These are phyloP conservation scores for Arthrobotrys musiformis DNA, from an alignment of 2,329 filamentous ascomycete species.

Conservation along the genomic window DNA sequence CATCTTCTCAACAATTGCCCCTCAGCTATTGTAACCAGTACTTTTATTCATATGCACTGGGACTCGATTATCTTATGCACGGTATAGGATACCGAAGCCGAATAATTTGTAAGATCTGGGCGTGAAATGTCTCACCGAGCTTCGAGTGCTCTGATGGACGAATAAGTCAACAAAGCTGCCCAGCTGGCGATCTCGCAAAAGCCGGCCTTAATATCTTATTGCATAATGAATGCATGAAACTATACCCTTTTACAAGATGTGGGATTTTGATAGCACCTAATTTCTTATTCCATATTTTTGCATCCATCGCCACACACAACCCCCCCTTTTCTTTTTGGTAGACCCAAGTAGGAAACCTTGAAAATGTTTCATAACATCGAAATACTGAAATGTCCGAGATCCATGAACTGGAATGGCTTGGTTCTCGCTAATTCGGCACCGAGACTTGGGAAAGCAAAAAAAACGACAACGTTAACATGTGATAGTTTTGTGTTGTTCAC, in stretches of 20 bases:
- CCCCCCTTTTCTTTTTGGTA: conserved; percentile 9
- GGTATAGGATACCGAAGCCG: conserved; percentile 56
- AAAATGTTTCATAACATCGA: conserved; percentile 49
- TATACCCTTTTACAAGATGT: conserved; percentile 24
- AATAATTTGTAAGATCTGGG: conserved; percentile 42
- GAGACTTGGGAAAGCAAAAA: conserved; percentile 19
- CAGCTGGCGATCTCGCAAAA: conserved; percentile 28
- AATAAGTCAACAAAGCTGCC: conserved; percentile 11
- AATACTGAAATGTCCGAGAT: conserved; percentile 51
- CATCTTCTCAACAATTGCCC: conserved; percentile 27
- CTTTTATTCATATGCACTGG: conserved; percentile 7
- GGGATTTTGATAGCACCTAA: conserved; percentile 11
- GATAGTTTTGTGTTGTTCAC: conserved; percentile 37
- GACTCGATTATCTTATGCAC: conserved; percentile 34
- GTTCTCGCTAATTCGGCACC: conserved; percentile 45
- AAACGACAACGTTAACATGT: conserved; percentile 47
- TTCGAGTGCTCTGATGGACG: conserved; percentile 13
- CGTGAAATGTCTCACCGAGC: conserved; percentile 43
- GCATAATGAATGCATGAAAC: conserved; percentile 25
- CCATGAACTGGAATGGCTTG: conserved; percentile 46
- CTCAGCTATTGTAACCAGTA: conserved; percentile 3
- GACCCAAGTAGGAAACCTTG: conserved; percentile 22
- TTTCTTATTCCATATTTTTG: conserved; percentile 2
- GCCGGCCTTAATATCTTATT: conserved; percentile 31
- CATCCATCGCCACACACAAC: not conserved